Evolutionary conservation across 179 eudicot genomes (phyloP).

Genomic region (Silene noctiflora): DNA sequence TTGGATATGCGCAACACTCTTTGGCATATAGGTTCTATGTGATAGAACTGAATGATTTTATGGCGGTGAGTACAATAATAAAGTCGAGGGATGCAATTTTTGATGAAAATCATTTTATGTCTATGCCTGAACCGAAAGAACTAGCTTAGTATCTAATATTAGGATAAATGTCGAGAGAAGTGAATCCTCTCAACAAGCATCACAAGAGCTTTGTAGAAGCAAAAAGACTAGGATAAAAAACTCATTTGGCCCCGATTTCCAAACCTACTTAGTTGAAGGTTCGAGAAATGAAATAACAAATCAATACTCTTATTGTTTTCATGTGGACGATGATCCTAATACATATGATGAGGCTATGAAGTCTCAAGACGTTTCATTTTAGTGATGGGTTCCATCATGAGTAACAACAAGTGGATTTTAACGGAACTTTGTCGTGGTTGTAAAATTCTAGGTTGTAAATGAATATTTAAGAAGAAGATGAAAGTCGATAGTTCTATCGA

Average conservation of each 20-base stretch:
- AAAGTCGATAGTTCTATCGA: not conserved
- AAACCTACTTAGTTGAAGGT: not conserved
- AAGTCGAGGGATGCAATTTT: too few relatives aligned
- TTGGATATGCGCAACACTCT: not conserved
- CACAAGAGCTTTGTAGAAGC: not conserved
- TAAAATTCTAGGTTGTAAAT: not conserved
- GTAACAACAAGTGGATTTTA: not conserved
- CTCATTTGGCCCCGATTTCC: not conserved
- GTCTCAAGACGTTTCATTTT: not conserved
- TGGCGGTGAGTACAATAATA: too few relatives aligned
- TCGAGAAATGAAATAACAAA: not conserved
- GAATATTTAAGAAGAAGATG: not conserved
- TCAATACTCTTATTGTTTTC: not conserved
- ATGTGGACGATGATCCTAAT: not conserved
- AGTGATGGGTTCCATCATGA: not conserved
- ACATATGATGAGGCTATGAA: not conserved
- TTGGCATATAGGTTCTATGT: too few relatives aligned
- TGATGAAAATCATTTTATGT: too few relatives aligned
- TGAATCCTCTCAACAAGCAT: too few relatives aligned
- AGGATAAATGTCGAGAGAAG: too few relatives aligned
- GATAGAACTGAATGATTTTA: too few relatives aligned
- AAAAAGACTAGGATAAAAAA: not conserved
- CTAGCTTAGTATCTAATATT: too few relatives aligned
- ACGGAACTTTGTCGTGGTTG: not conserved
- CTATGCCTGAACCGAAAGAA: too few relatives aligned